phyloP scores from a whole-genome alignment of 73 alveolate genomes.

The Paramecium bursaria region DNA sequence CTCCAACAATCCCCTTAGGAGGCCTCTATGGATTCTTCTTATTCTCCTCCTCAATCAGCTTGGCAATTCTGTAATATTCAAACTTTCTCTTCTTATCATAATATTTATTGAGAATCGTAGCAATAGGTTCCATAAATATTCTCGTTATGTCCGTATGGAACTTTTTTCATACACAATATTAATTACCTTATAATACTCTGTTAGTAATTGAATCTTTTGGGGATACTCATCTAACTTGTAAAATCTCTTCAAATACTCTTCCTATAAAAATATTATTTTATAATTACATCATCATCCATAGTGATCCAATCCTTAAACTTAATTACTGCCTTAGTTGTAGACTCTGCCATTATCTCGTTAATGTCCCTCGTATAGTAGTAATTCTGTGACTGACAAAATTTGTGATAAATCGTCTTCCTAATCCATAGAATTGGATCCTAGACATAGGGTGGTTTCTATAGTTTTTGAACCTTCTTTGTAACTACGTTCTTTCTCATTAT shows the following conservation, averaged over 20 bases:
- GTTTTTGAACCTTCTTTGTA: neutral
- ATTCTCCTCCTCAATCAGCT: constrained; percentile 68
- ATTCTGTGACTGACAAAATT: constrained; percentile 27
- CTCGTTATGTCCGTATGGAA: constrained; percentile 58
- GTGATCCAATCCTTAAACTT: constrained; percentile 18
- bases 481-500: neutral
- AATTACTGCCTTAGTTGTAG: neutral
- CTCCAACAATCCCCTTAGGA: constrained; percentile 72
- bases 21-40: constrained; percentile 68
- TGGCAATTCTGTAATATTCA: constrained; percentile 70
- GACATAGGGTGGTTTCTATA: neutral
- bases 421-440: neutral
- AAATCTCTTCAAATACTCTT: constrained; percentile 43
- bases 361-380: constrained; percentile 29
- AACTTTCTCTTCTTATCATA: constrained; percentile 61
- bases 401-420: neutral
- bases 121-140: constrained; percentile 20
- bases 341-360: neutral
- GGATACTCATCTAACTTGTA: constrained; percentile 46
- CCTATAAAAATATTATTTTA: neutral
- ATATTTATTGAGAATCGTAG: constrained; percentile 29
- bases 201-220: constrained; percentile 14
- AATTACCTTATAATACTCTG: constrained; percentile 52
- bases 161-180: neutral
- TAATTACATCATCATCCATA: constrained; percentile 6